phyloP scores from a whole-genome alignment of 2,329 filamentous ascomycete species.

The Trichoderma simmonsii region DNA sequence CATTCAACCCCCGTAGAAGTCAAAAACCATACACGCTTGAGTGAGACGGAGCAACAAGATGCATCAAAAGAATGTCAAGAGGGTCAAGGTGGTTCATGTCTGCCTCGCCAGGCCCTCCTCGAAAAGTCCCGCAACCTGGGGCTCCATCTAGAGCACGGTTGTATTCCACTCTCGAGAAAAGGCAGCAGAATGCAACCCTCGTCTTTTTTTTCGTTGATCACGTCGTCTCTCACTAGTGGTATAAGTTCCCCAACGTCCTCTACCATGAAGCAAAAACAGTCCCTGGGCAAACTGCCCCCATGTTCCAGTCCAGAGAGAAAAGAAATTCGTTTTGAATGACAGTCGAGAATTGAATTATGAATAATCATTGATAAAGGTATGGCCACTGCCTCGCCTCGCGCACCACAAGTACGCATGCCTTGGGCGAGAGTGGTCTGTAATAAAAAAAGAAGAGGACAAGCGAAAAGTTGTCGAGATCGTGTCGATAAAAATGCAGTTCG shows the following conservation, averaged over 20 bases:
- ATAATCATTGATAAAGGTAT: conserved; percentile 27
- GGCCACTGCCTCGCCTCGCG: conserved; percentile 17
- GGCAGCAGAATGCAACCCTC: conserved; percentile 3
- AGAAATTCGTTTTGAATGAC: conserved; percentile 35
- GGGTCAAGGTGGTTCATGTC: neutral
- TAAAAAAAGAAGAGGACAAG: neutral
- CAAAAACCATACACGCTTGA: conserved; percentile 10
- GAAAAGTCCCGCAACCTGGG: conserved; percentile 1
- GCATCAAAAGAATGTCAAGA: neutral
- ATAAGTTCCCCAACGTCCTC: neutral
- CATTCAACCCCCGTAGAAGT: neutral
- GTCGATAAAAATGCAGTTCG: conserved; percentile 30
- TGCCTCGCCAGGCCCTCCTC: conserved; percentile 17
- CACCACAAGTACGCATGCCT: conserved; percentile 20
- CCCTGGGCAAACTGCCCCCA: conserved; percentile 3
- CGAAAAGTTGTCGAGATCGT: conserved; percentile 18
- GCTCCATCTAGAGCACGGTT: conserved; percentile 5
- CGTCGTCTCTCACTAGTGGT: neutral
- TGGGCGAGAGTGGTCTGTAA: neutral
- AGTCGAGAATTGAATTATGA: conserved; percentile 42
- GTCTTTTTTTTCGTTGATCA: neutral
- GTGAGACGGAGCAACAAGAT: conserved; percentile 7
- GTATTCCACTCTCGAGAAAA: conserved; percentile 11
- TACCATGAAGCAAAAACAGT: conserved; percentile 8
- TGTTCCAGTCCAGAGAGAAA: conserved; percentile 30